phyloP scores from a whole-genome alignment of 768 basidiomycete genomes.

The Collybiopsis luxurians region DNA sequence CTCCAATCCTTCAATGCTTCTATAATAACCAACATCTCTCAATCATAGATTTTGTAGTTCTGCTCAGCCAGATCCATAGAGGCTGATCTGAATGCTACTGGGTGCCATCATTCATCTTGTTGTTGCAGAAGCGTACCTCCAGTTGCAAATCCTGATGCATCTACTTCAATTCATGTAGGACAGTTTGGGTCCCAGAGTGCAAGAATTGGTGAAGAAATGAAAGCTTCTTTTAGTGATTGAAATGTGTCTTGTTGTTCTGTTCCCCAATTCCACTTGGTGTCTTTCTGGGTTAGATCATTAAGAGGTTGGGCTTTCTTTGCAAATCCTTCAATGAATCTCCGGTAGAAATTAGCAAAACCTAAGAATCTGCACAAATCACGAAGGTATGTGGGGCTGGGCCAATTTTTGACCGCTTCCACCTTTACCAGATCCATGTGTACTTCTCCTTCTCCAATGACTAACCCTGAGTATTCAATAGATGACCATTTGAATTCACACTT shows the following conservation, averaged over 20 bases:
- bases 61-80: constrained; percentile 28
- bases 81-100: constrained; percentile 36
- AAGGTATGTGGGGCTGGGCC: constrained; percentile 31
- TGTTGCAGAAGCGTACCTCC: constrained; percentile 25
- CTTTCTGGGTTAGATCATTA: constrained; percentile 24
- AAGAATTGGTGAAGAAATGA: constrained; percentile 26
- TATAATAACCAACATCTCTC: constrained; percentile 48
- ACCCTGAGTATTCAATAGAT: constrained; percentile 18
- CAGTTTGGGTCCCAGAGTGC: constrained; percentile 9
- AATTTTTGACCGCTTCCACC: constrained; percentile 29
- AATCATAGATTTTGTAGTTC: constrained; percentile 51
- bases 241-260: constrained; percentile 19
- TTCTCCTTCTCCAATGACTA: background rate
- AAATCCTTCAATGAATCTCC: constrained; percentile 36
- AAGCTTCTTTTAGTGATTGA: constrained; percentile 22
- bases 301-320: constrained; percentile 29
- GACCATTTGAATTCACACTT: constrained; percentile 20
- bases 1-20: constrained; percentile 17
- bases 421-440: constrained; percentile 36
- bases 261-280: constrained; percentile 17
- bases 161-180: constrained; percentile 19
- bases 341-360: constrained; percentile 45
- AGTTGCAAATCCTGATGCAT: constrained; percentile 30
- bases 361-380: constrained; percentile 38
- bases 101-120: constrained; percentile 23